Evolutionary conservation across 2,329 filamentous ascomycete species (phyloP).

Genomic region (Paraphoma sp.): DNA sequence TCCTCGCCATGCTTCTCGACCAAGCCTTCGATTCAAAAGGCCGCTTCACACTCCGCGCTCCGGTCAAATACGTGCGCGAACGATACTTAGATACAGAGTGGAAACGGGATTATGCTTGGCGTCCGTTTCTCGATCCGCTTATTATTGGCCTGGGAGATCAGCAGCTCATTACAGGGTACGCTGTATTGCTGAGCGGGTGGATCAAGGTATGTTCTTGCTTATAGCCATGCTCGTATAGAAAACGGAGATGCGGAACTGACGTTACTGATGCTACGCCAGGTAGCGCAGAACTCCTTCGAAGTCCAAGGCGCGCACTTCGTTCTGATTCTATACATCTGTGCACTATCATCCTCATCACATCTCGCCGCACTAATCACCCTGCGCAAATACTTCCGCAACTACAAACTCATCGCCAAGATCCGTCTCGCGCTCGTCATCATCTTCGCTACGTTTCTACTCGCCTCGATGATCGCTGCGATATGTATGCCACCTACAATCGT

Average conservation of each 20-base stretch:
- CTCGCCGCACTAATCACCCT: slow-evolving; percentile 41
- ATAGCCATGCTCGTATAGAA: not conserved
- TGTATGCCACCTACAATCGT: slow-evolving; percentile 17
- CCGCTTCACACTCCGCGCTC: slow-evolving; percentile 24
- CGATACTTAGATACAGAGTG: slow-evolving; percentile 33
- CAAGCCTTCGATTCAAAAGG: slow-evolving; percentile 36
- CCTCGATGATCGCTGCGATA: slow-evolving; percentile 36
- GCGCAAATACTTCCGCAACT: slow-evolving; percentile 38
- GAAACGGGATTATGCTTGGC: slow-evolving; percentile 39
- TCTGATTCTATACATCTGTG: slow-evolving; percentile 40
- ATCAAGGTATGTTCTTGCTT: slow-evolving; percentile 26
- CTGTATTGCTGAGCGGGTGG: slow-evolving; percentile 39
- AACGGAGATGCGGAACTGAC: not conserved
- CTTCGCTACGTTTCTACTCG: slow-evolving; percentile 35
- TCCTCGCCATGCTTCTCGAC: slow-evolving; percentile 43
- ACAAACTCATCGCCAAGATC: slow-evolving; percentile 37
- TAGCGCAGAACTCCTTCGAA: slow-evolving; percentile 31
- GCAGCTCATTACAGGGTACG: slow-evolving; percentile 41
- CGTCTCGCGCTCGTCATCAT: slow-evolving; percentile 34
- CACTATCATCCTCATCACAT: slow-evolving; percentile 38
- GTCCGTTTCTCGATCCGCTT: slow-evolving; percentile 38
- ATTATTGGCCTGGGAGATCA: slow-evolving; percentile 42
- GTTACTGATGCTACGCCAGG: slow-evolving; percentile 11
- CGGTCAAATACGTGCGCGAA: slow-evolving; percentile 31
- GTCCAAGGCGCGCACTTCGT: slow-evolving; percentile 41